These are phyloP conservation scores for Endoconidiophora laricicola DNA, from an alignment of 2,329 filamentous ascomycete genomes.

Conservation along the genomic window DNA sequence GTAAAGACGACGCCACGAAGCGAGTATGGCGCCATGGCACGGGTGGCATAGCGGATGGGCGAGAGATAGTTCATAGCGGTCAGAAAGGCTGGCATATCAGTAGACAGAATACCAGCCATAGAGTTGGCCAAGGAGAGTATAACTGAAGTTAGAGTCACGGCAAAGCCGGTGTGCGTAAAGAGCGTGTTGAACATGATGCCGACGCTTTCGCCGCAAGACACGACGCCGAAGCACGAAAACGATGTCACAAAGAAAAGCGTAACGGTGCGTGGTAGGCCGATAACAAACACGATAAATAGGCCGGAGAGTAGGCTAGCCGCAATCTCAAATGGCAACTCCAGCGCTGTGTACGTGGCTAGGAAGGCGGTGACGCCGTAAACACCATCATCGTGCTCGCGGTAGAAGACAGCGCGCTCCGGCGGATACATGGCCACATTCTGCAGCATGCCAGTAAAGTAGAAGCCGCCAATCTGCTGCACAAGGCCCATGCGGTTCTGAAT, in stretches of 20 bases:
- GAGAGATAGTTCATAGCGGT: slow-evolving; percentile 54
- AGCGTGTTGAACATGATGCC: slow-evolving; percentile 71
- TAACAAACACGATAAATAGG: slow-evolving; percentile 44
- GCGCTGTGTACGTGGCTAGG: slow-evolving; percentile 49
- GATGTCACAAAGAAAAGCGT: slow-evolving; percentile 50
- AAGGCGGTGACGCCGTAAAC: slow-evolving; percentile 58
- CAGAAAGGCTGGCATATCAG: slow-evolving; percentile 50
- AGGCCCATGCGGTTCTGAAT: slow-evolving; percentile 62
- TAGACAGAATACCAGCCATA: slow-evolving; percentile 55
- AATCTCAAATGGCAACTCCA: slow-evolving; percentile 59
- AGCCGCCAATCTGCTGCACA: slow-evolving; percentile 52
- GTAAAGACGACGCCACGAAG: slow-evolving; percentile 44
- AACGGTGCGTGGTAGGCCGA: slow-evolving; percentile 45
- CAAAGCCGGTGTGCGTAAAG: slow-evolving; percentile 58
- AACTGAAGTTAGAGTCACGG: slow-evolving; percentile 54
- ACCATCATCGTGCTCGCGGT: slow-evolving; percentile 57
- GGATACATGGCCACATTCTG: slow-evolving; percentile 66
- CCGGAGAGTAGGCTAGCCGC: slow-evolving; percentile 48
- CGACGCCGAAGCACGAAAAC: slow-evolving; percentile 56
- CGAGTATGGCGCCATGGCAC: slow-evolving; percentile 50
- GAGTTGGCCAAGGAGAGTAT: slow-evolving; percentile 53
- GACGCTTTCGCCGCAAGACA: slow-evolving; percentile 57
- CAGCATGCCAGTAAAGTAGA: slow-evolving; percentile 64
- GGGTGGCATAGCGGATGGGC: slow-evolving; percentile 52
- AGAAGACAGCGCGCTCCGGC: slow-evolving; percentile 56